A percentile compares a stretch with the other conserved stretches of the same genome.
Evolutionary conservation across 371 early-diverging fungal genomes (phyloP).

Genomic region (Lichtheimia ramosa): DNA sequence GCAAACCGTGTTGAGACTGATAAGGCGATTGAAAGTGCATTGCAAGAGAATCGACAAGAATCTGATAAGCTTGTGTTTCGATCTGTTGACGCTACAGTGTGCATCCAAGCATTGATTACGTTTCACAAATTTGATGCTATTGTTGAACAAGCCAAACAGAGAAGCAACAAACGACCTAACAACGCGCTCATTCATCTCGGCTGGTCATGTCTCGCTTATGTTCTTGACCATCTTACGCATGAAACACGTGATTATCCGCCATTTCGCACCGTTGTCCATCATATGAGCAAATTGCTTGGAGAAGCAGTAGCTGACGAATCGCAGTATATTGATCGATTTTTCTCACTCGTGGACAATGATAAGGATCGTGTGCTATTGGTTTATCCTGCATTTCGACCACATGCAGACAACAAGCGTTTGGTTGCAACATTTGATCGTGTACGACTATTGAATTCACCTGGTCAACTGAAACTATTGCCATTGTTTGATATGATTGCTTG

Average conservation of each 20-base stretch:
- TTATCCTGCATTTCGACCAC: conserved; percentile 17
- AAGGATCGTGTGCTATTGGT: conserved; percentile 4
- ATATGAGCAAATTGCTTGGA: conserved; percentile 6
- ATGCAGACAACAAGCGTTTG: conserved; percentile 8
- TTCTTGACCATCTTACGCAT: conserved; percentile 8
- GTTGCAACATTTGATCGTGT: conserved; percentile 6
- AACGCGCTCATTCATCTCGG: conserved; percentile 7
- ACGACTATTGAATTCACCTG: not conserved
- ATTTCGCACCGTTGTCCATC: conserved; percentile 8
- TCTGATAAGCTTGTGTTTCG: conserved; percentile 3
- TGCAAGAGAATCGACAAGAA: conserved; percentile 12
- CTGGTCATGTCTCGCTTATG: conserved; percentile 13
- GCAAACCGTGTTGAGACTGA: conserved; percentile 7
- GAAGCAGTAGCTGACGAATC: not conserved
- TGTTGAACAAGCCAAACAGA: conserved; percentile 3
- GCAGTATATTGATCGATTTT: conserved; percentile 7
- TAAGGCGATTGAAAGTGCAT: not conserved
- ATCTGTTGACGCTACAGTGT: conserved; percentile 19
- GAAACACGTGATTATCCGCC: conserved; percentile 16
- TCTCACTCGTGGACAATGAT: conserved; percentile 7
- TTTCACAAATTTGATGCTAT: conserved; percentile 9
- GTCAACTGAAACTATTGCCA: conserved; percentile 10
- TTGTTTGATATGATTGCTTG: conserved; percentile 10
- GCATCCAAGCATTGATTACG: conserved; percentile 16
- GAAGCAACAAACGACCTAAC: not conserved